Percentiles rank a stretch among this genome's conserved stretches.
Evolutionary conservation across 1,139 yeast genomes (phyloP).

Genomic region (Taiozyma sp.): DNA sequence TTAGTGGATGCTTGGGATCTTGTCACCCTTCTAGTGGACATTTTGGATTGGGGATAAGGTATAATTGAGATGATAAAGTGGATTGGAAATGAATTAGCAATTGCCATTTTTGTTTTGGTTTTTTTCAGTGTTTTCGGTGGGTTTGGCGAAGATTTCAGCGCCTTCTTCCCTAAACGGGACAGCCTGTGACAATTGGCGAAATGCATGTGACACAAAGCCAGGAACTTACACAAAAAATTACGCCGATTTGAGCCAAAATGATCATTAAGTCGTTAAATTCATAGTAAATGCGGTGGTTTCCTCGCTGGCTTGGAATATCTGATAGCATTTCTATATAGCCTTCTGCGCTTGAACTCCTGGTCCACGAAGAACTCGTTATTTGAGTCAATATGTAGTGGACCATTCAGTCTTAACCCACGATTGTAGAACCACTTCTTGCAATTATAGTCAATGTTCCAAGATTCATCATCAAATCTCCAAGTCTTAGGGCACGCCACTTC

Average conservation of each 20-base stretch:
- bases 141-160: not conserved
- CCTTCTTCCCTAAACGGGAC: not conserved
- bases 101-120: not conserved
- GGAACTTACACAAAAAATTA: no score
- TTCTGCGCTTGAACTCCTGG: constrained; percentile 51
- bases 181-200: not conserved
- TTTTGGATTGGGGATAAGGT: not conserved
- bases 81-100: not conserved
- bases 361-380: constrained; percentile 47
- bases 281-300: constrained; percentile 25
- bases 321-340: constrained; percentile 46
- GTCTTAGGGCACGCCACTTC: constrained; percentile 64
- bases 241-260: not conserved
- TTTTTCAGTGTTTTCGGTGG: not conserved
- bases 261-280: not conserved
- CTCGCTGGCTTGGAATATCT: constrained; percentile 42
- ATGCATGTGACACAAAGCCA: not conserved
- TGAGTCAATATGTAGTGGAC: constrained; percentile 41
- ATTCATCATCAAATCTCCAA: constrained; percentile 68
- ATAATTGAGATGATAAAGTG: not conserved
- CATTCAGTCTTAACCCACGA: constrained; percentile 48
- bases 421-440: constrained; percentile 50
- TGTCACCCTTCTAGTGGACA: not conserved
- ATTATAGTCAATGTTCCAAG: constrained; percentile 64
- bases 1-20: not conserved